Evolutionary conservation across 768 basidiomycete genomes (phyloP).

Genomic region (Macrolepiota fuliginosa): DNA sequence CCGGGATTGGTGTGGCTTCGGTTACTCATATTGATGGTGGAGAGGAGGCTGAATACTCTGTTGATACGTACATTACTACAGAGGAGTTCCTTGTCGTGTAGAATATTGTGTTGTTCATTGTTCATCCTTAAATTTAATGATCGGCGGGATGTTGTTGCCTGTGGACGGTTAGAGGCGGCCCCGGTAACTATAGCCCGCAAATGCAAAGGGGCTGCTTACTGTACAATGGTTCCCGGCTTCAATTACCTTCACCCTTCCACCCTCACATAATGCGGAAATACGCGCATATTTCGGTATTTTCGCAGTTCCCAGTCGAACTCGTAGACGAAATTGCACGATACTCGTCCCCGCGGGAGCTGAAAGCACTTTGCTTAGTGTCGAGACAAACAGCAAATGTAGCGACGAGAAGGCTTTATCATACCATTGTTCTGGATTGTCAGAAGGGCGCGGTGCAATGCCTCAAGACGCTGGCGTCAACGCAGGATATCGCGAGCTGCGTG

Average conservation of each 20-base stretch:
- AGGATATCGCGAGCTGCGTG: conserved; percentile 7
- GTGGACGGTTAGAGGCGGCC: not conserved
- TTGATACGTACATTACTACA: conserved; percentile 48
- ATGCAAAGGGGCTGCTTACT: not conserved
- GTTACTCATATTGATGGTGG: conserved; percentile 53
- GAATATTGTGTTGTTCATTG: conserved; percentile 7
- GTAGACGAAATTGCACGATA: conserved; percentile 16
- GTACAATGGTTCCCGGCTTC: not conserved
- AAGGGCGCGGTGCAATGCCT: conserved; percentile 6
- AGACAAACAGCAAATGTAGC: conserved; percentile 13
- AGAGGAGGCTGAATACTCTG: conserved; percentile 42
- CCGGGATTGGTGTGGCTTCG: conserved; percentile 64
- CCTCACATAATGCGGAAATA: not conserved
- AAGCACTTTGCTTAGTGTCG: conserved; percentile 15
- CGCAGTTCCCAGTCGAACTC: conserved; percentile 15
- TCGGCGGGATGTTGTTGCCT: not conserved
- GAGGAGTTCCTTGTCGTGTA: conserved; percentile 61
- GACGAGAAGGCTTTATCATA: conserved; percentile 16
- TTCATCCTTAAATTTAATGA: not conserved
- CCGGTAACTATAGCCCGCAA: not conserved
- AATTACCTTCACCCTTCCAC: not conserved
- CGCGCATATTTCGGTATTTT: not conserved
- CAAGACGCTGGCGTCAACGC: not conserved
- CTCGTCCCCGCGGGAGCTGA: conserved; percentile 9
- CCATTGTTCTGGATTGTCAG: conserved; percentile 8